Conservation (phyloP, 2,329 filamentous ascomycete genomes). For the Claviceps sp. region DNA sequence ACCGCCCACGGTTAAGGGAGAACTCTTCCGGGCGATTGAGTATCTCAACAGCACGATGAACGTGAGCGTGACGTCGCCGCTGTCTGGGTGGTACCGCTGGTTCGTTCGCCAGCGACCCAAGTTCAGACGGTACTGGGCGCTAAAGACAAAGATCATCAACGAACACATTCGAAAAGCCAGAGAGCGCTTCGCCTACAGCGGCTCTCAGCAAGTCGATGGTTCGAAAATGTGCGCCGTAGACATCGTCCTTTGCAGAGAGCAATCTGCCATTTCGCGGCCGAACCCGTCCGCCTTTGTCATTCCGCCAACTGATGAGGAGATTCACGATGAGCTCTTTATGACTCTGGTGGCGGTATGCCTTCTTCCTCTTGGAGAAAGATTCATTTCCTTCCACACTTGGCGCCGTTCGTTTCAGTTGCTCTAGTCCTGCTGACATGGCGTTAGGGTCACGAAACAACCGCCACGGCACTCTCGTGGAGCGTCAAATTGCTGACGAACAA, state of each 20-base stretch:
- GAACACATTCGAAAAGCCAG: background rate
- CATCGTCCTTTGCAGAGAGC: constrained; percentile 3
- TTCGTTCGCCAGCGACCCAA: background rate
- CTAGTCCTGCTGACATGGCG: background rate
- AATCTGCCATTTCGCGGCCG: background rate
- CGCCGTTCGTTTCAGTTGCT: no score
- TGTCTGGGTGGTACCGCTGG: background rate
- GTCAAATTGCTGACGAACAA: constrained; percentile 11
- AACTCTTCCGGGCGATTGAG: background rate
- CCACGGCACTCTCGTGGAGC: constrained; percentile 9
- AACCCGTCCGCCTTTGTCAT: background rate
- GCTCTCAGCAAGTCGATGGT: background rate
- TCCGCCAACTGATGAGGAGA: constrained; percentile 4
- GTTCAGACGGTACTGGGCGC: background rate
- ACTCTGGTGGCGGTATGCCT: constrained; percentile 6
- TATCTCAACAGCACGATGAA: background rate
- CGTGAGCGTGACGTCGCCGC: background rate
- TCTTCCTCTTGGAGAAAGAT: no score
- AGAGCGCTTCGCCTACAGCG: background rate
- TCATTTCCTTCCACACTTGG: no score
- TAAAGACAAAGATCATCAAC: background rate
- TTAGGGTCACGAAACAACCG: constrained; percentile 13
- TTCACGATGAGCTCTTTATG: constrained; percentile 13
- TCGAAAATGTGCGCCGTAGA: constrained; percentile 4
- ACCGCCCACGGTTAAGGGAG: background rate